phyloP scores from a whole-genome alignment of 1,284 basidiomycete genomes.

The Neonothopanus nambi region DNA sequence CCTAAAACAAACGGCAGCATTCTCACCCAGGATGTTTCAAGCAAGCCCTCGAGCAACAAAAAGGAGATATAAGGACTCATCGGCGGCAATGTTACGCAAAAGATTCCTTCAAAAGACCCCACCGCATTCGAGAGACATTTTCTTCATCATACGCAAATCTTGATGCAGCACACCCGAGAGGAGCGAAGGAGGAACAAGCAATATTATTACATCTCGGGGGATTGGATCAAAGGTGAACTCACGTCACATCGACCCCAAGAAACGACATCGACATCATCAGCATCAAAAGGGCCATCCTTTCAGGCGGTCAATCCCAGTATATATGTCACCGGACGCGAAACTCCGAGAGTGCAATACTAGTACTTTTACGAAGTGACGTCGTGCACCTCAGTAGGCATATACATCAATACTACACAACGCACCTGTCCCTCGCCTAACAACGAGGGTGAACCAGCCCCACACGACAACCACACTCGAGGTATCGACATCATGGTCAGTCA shows the following conservation, averaged over 20 bases:
- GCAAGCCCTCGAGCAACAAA: no score
- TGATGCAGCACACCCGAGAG: slow-evolving; percentile 4
- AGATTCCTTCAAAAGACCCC: no score
- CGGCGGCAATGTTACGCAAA: no score
- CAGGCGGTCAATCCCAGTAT: slow-evolving; percentile 23
- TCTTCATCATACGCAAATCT: no score
- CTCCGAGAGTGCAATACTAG: background rate
- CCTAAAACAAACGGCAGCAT: no score
- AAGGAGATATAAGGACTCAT: no score
- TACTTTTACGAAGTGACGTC: slow-evolving; percentile 3
- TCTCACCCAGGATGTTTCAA: no score
- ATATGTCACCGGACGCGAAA: background rate
- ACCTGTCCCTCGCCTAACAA: slow-evolving; percentile 8
- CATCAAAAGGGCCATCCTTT: slow-evolving; percentile 25
- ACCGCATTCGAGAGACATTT: no score
- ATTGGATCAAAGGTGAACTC: slow-evolving; percentile 48
- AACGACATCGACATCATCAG: background rate
- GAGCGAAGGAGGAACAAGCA: slow-evolving; percentile 26
- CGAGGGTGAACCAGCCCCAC: background rate
- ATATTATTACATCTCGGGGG: slow-evolving; percentile 45
- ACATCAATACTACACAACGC: slow-evolving; percentile 14
- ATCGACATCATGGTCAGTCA: slow-evolving; percentile 41
- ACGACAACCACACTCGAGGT: no score
- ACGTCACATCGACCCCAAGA: slow-evolving; percentile 35
- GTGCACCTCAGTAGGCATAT: slow-evolving; percentile 12